Base-by-base conservation (phyloP, 2,329 filamentous ascomycete species). In the Thielaviopsis populi region DNA sequence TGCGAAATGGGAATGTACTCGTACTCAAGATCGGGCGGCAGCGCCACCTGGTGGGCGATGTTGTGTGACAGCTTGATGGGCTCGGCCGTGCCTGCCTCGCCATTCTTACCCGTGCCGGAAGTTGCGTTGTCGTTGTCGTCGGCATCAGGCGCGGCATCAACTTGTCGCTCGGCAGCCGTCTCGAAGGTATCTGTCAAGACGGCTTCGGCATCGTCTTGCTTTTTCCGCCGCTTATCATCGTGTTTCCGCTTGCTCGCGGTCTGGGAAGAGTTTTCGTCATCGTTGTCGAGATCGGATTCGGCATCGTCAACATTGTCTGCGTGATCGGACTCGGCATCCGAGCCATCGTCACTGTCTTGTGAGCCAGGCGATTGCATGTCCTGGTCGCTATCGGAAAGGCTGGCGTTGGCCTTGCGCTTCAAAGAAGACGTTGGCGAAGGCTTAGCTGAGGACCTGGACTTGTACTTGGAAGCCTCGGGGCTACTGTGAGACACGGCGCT, bases 31-130 rank as follows among this genome's bases (percentile, higher is more conserved):
- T 95, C 89, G 10, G 92, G 91, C 1, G 94, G 94, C 22, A 99
- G 80, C 13, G 94, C 89, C 69, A 97, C 94, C 76, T 99, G 92
- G 79, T 99, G 94, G 75, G 95, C 91, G 70, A 99, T 95, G 77
- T 99, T 96, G 77, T 99, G 95, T 58, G 90, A 92, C 62, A 99
- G 76, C 24, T 95, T 86, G 33, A 99, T 83, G 5, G 87, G 83
- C 41, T 60, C 64, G 22, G 37, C 53, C 19, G 24, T 59, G 30
- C 86, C 87, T 24, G 88, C 89, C 13, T 54, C 40, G 17, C 42
- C 19, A 1, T 50, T 60, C 15, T 63, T 30, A 11, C 40, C 63
- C 10, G 27, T 48, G 54, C 62, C 59, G 17, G 42, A 42, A 6
- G 62, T 58, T 41, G 62, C 59, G 24, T 64, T 62, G 24, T 15